Percentiles rank a stretch among this genome's conserved stretches.
phyloP scores from a whole-genome alignment of 306 rosid genomes.

The Inga leiocalycina region DNA sequence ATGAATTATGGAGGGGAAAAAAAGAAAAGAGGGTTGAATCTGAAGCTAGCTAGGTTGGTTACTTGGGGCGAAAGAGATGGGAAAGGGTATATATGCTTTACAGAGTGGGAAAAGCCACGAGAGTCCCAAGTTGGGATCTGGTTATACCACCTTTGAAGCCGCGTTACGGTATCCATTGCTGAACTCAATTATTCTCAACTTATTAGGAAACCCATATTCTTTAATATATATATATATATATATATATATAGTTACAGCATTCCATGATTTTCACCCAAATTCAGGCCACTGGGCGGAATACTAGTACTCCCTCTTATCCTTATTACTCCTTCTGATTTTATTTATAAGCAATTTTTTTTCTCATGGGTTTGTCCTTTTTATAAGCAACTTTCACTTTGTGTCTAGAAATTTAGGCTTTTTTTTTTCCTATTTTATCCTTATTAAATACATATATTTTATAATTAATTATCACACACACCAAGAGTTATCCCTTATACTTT shows the following conservation, averaged over 20 bases:
- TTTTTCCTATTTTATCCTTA: too few relatives aligned
- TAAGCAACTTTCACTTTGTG: too few relatives aligned
- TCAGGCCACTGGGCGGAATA: neutral
- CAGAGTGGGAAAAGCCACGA: neutral
- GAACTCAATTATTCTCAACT: neutral
- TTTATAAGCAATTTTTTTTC: too few relatives aligned
- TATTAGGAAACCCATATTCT: too few relatives aligned
- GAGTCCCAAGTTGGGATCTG: neutral
- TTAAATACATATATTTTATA: too few relatives aligned
- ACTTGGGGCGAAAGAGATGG: neutral
- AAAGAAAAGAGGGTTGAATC: neutral
- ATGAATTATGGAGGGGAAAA: neutral
- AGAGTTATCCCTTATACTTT: too few relatives aligned
- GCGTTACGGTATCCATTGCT: neutral
- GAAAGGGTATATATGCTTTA: neutral
- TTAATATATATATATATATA: too few relatives aligned
- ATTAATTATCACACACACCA: too few relatives aligned
- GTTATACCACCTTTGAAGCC: neutral
- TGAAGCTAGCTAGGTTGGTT: neutral
- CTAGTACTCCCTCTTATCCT: too few relatives aligned
- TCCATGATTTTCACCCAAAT: neutral
- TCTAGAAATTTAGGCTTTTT: too few relatives aligned
- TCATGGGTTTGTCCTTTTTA: too few relatives aligned
- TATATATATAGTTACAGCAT: neutral
- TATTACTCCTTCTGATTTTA: too few relatives aligned